phyloP scores from a whole-genome alignment of 768 basidiomycete genomes.

The Suillus hirtellus region DNA sequence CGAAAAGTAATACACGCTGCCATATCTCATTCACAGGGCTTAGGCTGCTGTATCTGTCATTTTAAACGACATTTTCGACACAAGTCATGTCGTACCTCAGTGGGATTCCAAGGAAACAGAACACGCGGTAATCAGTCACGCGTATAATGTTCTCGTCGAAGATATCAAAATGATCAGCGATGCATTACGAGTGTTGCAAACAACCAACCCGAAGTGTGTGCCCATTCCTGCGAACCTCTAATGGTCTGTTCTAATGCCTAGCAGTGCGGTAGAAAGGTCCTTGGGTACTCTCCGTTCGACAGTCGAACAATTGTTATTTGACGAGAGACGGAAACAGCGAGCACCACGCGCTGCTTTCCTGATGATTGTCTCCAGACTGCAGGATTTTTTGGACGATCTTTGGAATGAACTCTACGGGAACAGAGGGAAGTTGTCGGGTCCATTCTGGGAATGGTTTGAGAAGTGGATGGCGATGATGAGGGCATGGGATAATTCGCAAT shows the following conservation, averaged over 20 bases:
- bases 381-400: slow-evolving; percentile 6
- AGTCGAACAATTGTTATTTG: background rate
- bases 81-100: slow-evolving; percentile 4
- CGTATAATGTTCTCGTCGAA: slow-evolving; percentile 3
- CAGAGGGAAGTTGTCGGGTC: background rate
- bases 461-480: slow-evolving; percentile 10
- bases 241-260: background rate
- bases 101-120: slow-evolving; percentile 8
- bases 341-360: background rate
- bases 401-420: background rate
- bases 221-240: background rate
- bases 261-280: slow-evolving; percentile 5
- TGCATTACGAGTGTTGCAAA: slow-evolving; percentile 6
- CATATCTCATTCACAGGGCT: background rate
- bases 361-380: background rate
- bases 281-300: slow-evolving; percentile 2
- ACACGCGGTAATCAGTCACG: background rate
- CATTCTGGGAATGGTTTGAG: slow-evolving; percentile 9
- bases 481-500: slow-evolving; percentile 5
- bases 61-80: slow-evolving; percentile 6
- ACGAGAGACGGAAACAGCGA: slow-evolving; percentile 6
- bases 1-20: no score
- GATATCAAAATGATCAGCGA: slow-evolving; percentile 7
- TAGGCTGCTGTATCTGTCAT: slow-evolving; percentile 7
- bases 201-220: slow-evolving; percentile 2